Conservation (phyloP, 495 filamentous ascomycete species). For the Aspergillus steynii region DNA sequence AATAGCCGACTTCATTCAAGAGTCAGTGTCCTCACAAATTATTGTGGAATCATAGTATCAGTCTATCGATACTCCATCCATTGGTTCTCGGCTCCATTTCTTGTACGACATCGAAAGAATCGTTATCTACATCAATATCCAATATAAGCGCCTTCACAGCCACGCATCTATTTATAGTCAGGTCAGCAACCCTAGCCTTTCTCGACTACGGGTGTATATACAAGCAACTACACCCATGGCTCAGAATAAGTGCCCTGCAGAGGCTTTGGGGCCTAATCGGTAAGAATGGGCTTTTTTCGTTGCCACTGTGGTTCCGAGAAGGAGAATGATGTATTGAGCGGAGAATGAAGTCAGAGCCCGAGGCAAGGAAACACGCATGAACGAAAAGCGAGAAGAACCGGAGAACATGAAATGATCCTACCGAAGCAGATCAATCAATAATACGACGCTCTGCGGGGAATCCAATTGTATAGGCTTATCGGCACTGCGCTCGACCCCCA, state of each 20-base stretch:
- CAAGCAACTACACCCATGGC: slow-evolving; percentile 57
- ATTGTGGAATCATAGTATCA: too few species aligned
- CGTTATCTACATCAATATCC: too few species aligned
- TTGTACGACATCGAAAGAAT: too few species aligned
- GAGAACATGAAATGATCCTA: too few species aligned
- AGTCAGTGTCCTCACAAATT: too few species aligned
- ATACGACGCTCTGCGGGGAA: not conserved
- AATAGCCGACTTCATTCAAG: too few species aligned
- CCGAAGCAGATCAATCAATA: not conserved
- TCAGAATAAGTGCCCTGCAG: slow-evolving; percentile 54
- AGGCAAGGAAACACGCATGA: not conserved
- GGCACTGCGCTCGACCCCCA: not conserved
- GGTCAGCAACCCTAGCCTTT: slow-evolving; percentile 46
- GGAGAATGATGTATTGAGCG: not conserved
- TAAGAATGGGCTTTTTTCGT: slow-evolving; percentile 41
- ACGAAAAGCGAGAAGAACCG: not conserved
- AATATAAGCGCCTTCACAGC: slow-evolving; percentile 41
- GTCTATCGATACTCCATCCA: slow-evolving; percentile 39
- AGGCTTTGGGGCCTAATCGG: slow-evolving; percentile 54
- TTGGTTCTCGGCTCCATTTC: slow-evolving; percentile 30
- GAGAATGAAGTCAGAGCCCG: not conserved
- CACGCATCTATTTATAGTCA: slow-evolving; percentile 46
- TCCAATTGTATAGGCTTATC: not conserved
- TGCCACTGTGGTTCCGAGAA: slow-evolving; percentile 22
- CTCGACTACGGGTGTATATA: slow-evolving; percentile 57